A percentile compares a stretch with the other conserved stretches of the same genome.
Evolutionary conservation across 1,284 basidiomycete species (phyloP).

Genomic region (Sanghuangporus weigelae): DNA sequence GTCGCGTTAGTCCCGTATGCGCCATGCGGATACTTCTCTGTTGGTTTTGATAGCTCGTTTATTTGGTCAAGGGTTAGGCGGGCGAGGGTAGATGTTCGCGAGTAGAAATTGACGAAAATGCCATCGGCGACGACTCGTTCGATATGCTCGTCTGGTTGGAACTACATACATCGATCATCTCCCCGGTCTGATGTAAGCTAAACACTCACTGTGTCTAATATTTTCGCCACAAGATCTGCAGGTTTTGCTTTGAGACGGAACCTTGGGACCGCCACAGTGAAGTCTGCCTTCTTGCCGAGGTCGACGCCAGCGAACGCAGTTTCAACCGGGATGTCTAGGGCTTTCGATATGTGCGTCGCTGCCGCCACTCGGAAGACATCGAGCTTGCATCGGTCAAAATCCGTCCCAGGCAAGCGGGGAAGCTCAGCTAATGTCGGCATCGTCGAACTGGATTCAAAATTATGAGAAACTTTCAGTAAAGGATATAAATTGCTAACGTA

Average conservation of each 20-base stretch:
- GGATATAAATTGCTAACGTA: not conserved
- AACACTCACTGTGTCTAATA: conserved; percentile 63
- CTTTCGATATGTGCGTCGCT: conserved; percentile 70
- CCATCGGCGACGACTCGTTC: conserved; percentile 65
- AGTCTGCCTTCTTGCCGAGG: conserved; percentile 92
- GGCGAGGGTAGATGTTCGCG: conserved; percentile 68
- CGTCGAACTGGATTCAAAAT: not conserved
- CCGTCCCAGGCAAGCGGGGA: conserved; percentile 57
- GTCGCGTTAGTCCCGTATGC: conserved; percentile 72
- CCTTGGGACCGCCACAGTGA: conserved; percentile 87
- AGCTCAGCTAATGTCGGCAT: conserved; percentile 31
- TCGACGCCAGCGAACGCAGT: conserved; percentile 84
- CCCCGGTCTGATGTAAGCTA: not conserved
- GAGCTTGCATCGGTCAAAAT: conserved; percentile 67
- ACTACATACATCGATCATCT: conserved; percentile 34
- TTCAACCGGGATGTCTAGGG: conserved; percentile 66
- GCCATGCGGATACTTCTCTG: conserved; percentile 3
- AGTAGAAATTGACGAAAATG: conserved; percentile 80
- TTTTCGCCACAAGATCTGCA: conserved; percentile 71
- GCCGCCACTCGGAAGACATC: conserved; percentile 86
- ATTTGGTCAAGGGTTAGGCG: conserved; percentile 81
- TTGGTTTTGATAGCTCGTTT: conserved; percentile 59
- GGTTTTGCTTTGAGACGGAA: conserved; percentile 86
- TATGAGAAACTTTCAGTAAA: not conserved
- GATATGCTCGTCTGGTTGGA: conserved; percentile 64